phyloP scores from a whole-genome alignment of 176 grass and related monocot genomes.

The Zoysia japonica region DNA sequence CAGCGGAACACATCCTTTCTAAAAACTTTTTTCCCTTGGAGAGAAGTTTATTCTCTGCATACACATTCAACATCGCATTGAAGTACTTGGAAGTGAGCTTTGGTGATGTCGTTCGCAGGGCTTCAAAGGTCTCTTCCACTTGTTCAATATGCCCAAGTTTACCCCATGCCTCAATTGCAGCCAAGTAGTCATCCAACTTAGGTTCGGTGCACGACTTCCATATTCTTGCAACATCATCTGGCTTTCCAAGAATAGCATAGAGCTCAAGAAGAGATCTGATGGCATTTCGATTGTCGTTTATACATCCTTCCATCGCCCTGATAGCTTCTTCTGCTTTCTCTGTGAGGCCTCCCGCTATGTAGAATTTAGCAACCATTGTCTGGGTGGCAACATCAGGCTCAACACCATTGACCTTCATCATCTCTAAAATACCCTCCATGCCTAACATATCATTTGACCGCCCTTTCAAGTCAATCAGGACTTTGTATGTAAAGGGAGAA shows the following conservation, averaged over 20 bases:
- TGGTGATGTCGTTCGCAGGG: conserved; percentile 42
- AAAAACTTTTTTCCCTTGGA: conserved; percentile 60
- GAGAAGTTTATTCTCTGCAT: conserved; percentile 66
- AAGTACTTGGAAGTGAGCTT: conserved; percentile 58
- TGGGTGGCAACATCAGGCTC: conserved; percentile 44
- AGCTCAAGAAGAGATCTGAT: conserved; percentile 60
- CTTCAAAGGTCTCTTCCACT: conserved; percentile 56
- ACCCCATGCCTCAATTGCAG: conserved; percentile 73
- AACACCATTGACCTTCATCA: conserved; percentile 58
- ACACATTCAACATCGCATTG: conserved; percentile 66
- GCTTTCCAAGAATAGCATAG: conserved; percentile 64
- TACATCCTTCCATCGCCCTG: conserved; percentile 53
- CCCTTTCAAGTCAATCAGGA: conserved; percentile 72
- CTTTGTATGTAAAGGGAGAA: conserved; percentile 63
- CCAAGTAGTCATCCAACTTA: conserved; percentile 53
- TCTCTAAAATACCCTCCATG: conserved; percentile 59
- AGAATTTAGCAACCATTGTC: conserved; percentile 51
- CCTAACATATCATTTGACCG: conserved; percentile 63
- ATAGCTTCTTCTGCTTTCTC: conserved; percentile 70
- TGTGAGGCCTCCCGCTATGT: conserved; percentile 49
- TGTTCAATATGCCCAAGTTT: conserved; percentile 58
- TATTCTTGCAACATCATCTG: conserved; percentile 58
- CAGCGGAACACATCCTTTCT: conserved; percentile 54
- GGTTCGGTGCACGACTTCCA: conserved; percentile 63
- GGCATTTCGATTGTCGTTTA: conserved; percentile 36